A percentile compares a stretch with the other conserved stretches of the same genome.
Conservation (phyloP, 768 basidiomycete genomes). For the Rhodotorula babjevae region DNA sequence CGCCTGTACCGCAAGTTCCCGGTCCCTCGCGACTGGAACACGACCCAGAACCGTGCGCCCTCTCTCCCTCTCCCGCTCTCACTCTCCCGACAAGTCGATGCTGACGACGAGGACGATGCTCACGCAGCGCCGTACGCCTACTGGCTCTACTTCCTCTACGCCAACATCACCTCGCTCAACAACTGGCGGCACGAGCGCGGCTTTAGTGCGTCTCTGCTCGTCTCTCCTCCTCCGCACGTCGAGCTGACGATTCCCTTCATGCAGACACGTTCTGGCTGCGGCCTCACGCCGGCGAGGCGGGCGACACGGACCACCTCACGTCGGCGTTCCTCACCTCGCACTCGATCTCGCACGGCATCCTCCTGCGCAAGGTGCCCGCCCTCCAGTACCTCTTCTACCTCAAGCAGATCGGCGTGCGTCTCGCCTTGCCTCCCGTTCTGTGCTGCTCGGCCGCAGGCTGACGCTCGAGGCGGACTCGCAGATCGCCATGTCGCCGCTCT, state of each 20-base stretch:
- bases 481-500: conserved; percentile 95
- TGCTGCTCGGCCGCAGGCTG: no score
- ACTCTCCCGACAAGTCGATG: neutral
- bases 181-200: conserved; percentile 81
- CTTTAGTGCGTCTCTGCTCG: conserved; percentile 72
- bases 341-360: conserved; percentile 98
- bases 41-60: conserved; percentile 81
- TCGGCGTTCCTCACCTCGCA: conserved; percentile 94
- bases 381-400: conserved; percentile 96
- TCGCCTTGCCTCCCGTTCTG: no score
- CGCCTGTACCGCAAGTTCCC: conserved; percentile 69
- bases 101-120: neutral
- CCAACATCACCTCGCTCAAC: conserved; percentile 91
- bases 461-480: conserved; percentile 43
- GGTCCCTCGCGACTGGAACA: conserved; percentile 76
- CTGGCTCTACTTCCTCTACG: conserved; percentile 96
- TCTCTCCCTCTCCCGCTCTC: conserved; percentile 47
- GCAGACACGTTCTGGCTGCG: conserved; percentile 92
- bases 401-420: conserved; percentile 65
- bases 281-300: conserved; percentile 95
- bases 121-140: conserved; percentile 15
- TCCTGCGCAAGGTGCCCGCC: conserved; percentile 93
- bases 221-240: neutral
- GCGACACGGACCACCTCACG: conserved; percentile 93
- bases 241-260: neutral